A percentile compares a stretch with the other conserved stretches of the same genome.
These are phyloP conservation scores for Ophiostoma tasmaniense DNA, from an alignment of 2,329 filamentous ascomycete genomes.

Conservation along the genomic window DNA sequence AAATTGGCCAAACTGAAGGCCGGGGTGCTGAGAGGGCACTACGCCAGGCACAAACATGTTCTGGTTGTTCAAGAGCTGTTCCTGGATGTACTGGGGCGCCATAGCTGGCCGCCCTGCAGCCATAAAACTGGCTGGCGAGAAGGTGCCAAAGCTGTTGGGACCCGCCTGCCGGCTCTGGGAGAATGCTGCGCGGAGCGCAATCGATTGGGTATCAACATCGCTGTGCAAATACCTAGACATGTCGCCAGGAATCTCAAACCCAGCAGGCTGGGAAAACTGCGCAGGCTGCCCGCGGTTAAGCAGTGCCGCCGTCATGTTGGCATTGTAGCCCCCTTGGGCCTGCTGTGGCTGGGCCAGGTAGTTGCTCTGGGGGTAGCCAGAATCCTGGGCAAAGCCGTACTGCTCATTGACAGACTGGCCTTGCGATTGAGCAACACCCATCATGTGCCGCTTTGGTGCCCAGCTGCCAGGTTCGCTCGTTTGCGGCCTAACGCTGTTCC, in stretches of 20 bases:
- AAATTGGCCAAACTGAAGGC: neutral
- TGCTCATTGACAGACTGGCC: neutral
- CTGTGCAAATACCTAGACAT: neutral
- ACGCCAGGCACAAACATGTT: neutral
- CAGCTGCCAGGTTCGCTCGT: neutral
- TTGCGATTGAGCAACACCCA: neutral
- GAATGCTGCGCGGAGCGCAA: neutral
- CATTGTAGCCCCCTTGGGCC: neutral
- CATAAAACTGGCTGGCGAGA: neutral
- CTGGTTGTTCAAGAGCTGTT: neutral
- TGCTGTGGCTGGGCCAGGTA: neutral
- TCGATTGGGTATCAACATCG: neutral
- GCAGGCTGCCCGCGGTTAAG: neutral
- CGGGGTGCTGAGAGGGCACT: neutral
- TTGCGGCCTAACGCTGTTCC: constrained; percentile 28
- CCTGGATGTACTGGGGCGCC: neutral
- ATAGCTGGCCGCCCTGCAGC: neutral
- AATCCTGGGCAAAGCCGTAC: neutral
- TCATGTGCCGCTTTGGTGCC: neutral
- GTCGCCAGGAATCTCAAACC: neutral
- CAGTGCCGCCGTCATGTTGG: neutral
- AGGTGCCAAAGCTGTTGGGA: neutral
- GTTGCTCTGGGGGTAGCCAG: neutral
- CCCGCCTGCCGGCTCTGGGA: neutral
- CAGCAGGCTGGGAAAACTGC: neutral